These are phyloP conservation scores for Ceratocystis lukuohia DNA, from an alignment of 2,329 filamentous ascomycete species.

Conservation along the genomic window DNA sequence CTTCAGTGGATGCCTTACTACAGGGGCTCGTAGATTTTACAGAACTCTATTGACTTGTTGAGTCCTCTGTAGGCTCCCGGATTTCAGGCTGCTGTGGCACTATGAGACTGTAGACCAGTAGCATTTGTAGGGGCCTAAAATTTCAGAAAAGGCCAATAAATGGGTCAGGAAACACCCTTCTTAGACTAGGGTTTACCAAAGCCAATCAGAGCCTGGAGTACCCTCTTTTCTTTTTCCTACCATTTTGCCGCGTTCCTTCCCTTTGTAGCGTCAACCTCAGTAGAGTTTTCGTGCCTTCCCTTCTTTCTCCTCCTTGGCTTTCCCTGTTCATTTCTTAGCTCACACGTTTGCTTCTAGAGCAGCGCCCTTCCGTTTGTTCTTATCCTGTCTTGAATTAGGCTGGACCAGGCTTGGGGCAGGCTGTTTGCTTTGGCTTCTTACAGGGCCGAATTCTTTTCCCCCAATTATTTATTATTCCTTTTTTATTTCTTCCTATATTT, in stretches of 20 bases:
- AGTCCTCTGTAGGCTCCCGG: not conserved
- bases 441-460: not conserved
- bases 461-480: not conserved
- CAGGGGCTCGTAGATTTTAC: not conserved
- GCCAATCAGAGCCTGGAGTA: not conserved
- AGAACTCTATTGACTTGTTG: not conserved
- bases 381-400: not conserved
- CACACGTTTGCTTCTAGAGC: not conserved
- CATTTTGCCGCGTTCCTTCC: conserved; percentile 6
- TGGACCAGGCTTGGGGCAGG: not conserved
- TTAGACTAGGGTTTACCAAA: not conserved
- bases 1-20: not conserved
- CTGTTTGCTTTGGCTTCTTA: not conserved
- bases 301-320: not conserved
- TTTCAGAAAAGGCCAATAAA: not conserved
- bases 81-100: not conserved
- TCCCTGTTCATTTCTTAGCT: not conserved
- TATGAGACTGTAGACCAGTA: not conserved
- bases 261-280: not conserved
- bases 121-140: not conserved
- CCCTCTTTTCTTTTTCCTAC: conserved; percentile 1
- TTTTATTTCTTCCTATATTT: conserved; percentile 6
- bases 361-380: not conserved
- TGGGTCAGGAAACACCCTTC: not conserved
- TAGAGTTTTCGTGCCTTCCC: not conserved